phyloP scores from a whole-genome alignment of 805 yeast species.

The Wickerhamiella occidentalis region DNA sequence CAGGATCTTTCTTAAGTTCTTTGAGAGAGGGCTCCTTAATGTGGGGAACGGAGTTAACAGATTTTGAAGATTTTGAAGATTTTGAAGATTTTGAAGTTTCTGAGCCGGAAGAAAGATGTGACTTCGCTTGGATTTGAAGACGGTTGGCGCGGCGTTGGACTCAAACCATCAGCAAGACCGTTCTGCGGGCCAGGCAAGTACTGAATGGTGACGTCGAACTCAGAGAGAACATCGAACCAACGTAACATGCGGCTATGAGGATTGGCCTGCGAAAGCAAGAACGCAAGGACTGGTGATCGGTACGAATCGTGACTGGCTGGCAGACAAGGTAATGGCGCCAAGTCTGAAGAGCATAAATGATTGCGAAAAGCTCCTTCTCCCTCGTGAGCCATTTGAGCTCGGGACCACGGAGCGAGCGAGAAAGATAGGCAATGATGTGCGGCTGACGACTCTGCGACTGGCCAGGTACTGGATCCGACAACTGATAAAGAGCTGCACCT shows the following conservation, averaged over 20 bases:
- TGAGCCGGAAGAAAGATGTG: too few species aligned
- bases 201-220: not conserved
- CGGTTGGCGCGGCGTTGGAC: too few species aligned
- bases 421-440: not conserved
- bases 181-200: not conserved
- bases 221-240: not conserved
- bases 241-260: not conserved
- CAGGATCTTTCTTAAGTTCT: too few species aligned
- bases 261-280: not conserved
- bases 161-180: not conserved
- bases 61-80: too few species aligned
- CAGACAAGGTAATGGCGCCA: not conserved
- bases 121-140: too few species aligned
- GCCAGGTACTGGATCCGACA: not conserved
- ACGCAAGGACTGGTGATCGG: too few species aligned
- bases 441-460: not conserved
- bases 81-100: too few species aligned
- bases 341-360: not conserved
- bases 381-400: not conserved
- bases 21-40: too few species aligned
- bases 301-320: not conserved
- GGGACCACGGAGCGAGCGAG: not conserved
- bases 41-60: too few species aligned
- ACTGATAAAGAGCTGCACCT: slow-evolving; percentile 2
- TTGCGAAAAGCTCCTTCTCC: not conserved